Evolutionary conservation across 169 alveolate genomes (phyloP).

Genomic region (Plasmodium vivax): DNA sequence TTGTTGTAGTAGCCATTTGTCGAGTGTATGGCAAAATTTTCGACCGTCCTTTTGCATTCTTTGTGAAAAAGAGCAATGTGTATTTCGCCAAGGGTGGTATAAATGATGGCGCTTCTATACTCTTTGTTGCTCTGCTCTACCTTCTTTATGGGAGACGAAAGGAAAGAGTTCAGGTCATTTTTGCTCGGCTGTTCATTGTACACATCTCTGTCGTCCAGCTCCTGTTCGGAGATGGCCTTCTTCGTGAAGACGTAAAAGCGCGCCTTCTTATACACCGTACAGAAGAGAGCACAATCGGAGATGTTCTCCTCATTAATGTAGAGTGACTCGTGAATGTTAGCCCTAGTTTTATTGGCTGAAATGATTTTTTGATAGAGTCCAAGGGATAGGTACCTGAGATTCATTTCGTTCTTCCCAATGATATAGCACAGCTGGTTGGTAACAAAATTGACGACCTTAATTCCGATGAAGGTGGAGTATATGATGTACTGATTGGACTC

Average conservation of each 20-base stretch:
- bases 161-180: slow-evolving; percentile 61
- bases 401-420: slow-evolving; percentile 84
- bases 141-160: slow-evolving; percentile 43
- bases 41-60: slow-evolving; percentile 96
- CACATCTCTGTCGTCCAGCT: slow-evolving; percentile 92
- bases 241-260: slow-evolving; percentile 93
- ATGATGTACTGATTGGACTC: slow-evolving; percentile 93
- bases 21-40: slow-evolving; percentile 96
- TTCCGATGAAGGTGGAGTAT: slow-evolving; percentile 94
- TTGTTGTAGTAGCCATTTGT: slow-evolving; percentile 93
- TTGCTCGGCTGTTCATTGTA: slow-evolving; percentile 91
- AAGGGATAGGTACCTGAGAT: slow-evolving; percentile 82
- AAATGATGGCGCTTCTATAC: slow-evolving; percentile 93
- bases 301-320: slow-evolving; percentile 57
- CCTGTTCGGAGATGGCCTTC: slow-evolving; percentile 92
- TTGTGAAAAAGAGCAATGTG: slow-evolving; percentile 92
- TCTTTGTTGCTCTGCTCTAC: slow-evolving; percentile 77
- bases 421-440: slow-evolving; percentile 80
- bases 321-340: slow-evolving; percentile 41
- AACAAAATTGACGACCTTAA: slow-evolving; percentile 89
- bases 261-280: slow-evolving; percentile 77
- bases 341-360: slow-evolving; percentile 25
- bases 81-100: slow-evolving; percentile 98
- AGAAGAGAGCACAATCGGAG: slow-evolving; percentile 78
- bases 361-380: slow-evolving; percentile 81